These are phyloP conservation scores for Cystobasidium ongulense DNA, from an alignment of 768 basidiomycete species.

Conservation along the genomic window DNA sequence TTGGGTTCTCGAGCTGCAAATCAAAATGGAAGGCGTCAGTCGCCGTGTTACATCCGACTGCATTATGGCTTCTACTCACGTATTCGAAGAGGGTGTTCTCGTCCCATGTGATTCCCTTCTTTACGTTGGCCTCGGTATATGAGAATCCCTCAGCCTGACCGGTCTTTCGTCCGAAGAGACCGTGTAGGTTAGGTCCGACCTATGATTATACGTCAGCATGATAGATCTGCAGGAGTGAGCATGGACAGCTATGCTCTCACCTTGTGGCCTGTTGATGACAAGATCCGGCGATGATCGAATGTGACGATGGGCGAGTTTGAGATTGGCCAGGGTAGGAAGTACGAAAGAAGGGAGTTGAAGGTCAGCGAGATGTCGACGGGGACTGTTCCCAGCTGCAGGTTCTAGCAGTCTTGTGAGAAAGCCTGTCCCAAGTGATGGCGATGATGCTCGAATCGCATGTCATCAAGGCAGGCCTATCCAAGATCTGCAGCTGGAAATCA, in stretches of 20 bases:
- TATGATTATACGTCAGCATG: slow-evolving; percentile 2
- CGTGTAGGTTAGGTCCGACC: slow-evolving; percentile 12
- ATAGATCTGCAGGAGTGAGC: slow-evolving; percentile 47
- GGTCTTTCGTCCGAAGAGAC: slow-evolving; percentile 49
- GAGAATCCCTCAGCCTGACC: slow-evolving; percentile 72
- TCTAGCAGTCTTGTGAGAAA: not conserved
- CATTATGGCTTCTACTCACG: slow-evolving; percentile 47
- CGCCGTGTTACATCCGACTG: not conserved
- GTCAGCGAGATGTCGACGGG: not conserved
- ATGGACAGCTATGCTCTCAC: slow-evolving; percentile 87
- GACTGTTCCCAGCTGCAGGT: not conserved
- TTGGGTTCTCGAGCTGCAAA: slow-evolving; percentile 65
- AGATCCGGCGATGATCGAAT: not conserved
- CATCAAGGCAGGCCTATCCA: not conserved
- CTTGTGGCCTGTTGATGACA: slow-evolving; percentile 59
- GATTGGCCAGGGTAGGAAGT: not conserved
- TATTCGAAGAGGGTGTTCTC: slow-evolving; percentile 89
- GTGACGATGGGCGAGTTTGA: not conserved
- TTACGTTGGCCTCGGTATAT: slow-evolving; percentile 83
- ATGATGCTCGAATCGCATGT: not conserved
- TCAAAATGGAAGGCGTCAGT: slow-evolving; percentile 22
- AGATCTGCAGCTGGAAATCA: not conserved
- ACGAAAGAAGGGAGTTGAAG: not conserved
- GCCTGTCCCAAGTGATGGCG: not conserved
- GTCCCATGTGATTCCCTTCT: slow-evolving; percentile 81